These are phyloP conservation scores for Litchi chinensis DNA, from an alignment of 345 rosid genomes.

Conservation along the genomic window DNA sequence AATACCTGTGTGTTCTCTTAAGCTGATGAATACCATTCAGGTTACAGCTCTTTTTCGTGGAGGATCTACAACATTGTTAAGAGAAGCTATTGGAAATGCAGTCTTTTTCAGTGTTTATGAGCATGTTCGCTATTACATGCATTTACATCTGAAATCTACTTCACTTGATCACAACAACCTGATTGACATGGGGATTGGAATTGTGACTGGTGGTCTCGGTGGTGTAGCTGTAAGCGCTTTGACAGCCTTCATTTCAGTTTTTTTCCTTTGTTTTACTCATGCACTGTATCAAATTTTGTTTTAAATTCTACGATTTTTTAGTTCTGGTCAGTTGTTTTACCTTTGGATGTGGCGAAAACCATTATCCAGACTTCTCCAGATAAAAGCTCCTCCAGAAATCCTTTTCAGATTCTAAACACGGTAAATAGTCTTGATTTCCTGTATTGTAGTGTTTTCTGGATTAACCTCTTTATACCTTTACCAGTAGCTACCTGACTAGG, in stretches of 20 bases:
- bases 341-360: slow-evolving; percentile 91
- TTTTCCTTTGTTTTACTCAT: slow-evolving; percentile 10
- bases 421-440: slow-evolving; percentile 43
- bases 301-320: slow-evolving; percentile 26
- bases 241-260: slow-evolving; percentile 3
- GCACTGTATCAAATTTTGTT: slow-evolving; percentile 8
- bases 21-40: slow-evolving; percentile 58
- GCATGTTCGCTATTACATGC: slow-evolving; percentile 71
- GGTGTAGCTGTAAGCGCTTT: slow-evolving; percentile 83
- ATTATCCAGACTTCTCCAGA: slow-evolving; percentile 82
- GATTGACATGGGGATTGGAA: slow-evolving; percentile 83
- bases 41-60: slow-evolving; percentile 89
- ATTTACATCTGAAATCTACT: slow-evolving; percentile 47
- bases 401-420: slow-evolving; percentile 65
- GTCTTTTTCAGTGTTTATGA: slow-evolving; percentile 82
- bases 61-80: slow-evolving; percentile 73
- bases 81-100: slow-evolving; percentile 83
- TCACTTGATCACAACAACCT: slow-evolving; percentile 52
- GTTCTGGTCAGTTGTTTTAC: slow-evolving; percentile 87
- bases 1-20: neutral
- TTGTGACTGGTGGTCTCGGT: slow-evolving; percentile 83
- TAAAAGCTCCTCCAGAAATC: slow-evolving; percentile 59
- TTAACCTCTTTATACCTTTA: neutral
- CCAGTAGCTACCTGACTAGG: neutral
- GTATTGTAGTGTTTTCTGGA: slow-evolving; percentile 13